phyloP scores from a whole-genome alignment of 2,329 filamentous ascomycete species.

The Nectriaceae sp. region DNA sequence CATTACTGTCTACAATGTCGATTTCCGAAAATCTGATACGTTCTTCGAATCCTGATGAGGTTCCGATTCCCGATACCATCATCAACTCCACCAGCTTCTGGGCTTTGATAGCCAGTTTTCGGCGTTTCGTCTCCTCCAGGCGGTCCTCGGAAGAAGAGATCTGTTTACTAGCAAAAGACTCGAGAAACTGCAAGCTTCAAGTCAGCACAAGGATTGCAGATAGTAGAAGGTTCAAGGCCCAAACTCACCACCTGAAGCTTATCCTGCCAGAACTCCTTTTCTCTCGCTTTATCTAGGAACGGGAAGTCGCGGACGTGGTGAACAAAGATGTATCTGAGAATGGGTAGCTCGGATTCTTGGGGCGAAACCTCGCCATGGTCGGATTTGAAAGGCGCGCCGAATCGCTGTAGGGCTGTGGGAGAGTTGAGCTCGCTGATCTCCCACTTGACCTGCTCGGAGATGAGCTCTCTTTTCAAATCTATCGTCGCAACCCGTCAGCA shows the following conservation, averaged over 20 bases:
- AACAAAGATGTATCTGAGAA: constrained; percentile 95
- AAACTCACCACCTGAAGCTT: constrained; percentile 85
- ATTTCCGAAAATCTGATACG: constrained; percentile 95
- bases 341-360: constrained; percentile 88
- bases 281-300: constrained; percentile 91
- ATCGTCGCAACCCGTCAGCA: constrained; percentile 13
- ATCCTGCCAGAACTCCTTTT: constrained; percentile 99
- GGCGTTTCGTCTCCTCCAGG: constrained; percentile 91
- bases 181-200: constrained; percentile 70
- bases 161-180: constrained; percentile 95
- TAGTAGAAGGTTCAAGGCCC: not conserved
- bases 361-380: constrained; percentile 91
- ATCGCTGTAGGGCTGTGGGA: constrained; percentile 89
- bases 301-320: constrained; percentile 98
- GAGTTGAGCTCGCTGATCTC: constrained; percentile 94
- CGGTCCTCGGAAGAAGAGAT: constrained; percentile 97
- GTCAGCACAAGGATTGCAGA: constrained; percentile 4
- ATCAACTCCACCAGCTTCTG: constrained; percentile 97
- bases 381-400: constrained; percentile 93
- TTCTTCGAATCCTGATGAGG: constrained; percentile 96
- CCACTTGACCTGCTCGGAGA: constrained; percentile 83
- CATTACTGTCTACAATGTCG: constrained; percentile 91
- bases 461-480: constrained; percentile 93
- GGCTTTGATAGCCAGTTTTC: constrained; percentile 88
- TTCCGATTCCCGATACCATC: constrained; percentile 98